These are phyloP conservation scores for Zymoseptoria tritici DNA, from an alignment of 2,329 filamentous ascomycete genomes.

Conservation along the genomic window DNA sequence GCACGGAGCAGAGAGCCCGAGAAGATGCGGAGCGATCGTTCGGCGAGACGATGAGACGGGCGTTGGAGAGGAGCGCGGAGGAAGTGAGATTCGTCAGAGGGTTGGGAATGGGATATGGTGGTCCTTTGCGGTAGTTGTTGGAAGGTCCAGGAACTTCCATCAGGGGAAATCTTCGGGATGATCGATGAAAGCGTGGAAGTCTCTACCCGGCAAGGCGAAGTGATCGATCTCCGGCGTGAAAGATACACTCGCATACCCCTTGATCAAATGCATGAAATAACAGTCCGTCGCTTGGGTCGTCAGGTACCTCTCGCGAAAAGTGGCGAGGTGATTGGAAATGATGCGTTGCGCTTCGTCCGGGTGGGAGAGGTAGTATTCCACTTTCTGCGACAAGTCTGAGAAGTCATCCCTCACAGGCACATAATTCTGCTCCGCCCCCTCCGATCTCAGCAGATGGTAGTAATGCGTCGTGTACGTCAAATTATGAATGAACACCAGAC, in stretches of 20 bases:
- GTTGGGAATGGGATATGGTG: constrained; percentile 44
- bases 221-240: neutral
- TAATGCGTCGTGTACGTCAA: constrained; percentile 18
- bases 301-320: constrained; percentile 24
- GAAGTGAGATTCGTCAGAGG: constrained; percentile 68
- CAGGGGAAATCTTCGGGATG: too few relatives aligned
- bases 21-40: constrained; percentile 56
- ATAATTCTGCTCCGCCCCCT: too few relatives aligned
- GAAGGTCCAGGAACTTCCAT: too few relatives aligned
- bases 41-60: constrained; percentile 63
- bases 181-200: neutral
- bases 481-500: constrained; percentile 17
- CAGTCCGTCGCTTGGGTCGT: constrained; percentile 20
- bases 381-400: constrained; percentile 15
- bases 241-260: constrained; percentile 6
- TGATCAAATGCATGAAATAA: constrained; percentile 17
- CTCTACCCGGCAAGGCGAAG: too few relatives aligned
- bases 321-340: constrained; percentile 17
- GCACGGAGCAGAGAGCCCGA: constrained; percentile 41
- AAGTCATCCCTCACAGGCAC: constrained; percentile 16
- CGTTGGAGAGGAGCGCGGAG: constrained; percentile 69
- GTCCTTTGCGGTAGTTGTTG: too few relatives aligned
- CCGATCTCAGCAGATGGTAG: too few relatives aligned
- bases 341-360: constrained; percentile 15
- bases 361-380: constrained; percentile 12